Percentiles rank a stretch among this genome's conserved stretches.
Evolutionary conservation across 148 eudicot species (phyloP).

Genomic region (Dysphania ambrosioides): DNA sequence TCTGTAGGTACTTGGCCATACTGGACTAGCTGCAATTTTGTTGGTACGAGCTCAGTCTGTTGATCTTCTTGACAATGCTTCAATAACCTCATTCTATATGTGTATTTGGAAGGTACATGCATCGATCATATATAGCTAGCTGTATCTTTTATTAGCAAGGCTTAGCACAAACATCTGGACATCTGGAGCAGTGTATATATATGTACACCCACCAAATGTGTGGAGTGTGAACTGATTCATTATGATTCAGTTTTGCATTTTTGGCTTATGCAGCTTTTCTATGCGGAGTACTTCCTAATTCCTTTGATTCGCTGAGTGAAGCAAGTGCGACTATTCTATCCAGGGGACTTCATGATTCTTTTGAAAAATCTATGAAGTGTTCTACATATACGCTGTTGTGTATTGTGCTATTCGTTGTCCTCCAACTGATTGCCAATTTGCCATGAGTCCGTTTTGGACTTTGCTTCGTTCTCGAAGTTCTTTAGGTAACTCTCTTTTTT

Average conservation of each 20-base stretch:
- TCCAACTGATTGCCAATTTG: no score
- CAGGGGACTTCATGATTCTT: background rate
- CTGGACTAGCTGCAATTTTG: constrained; percentile 30
- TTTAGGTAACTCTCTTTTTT: no score
- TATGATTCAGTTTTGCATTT: no score
- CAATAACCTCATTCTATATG: constrained; percentile 45
- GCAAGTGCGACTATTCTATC: background rate
- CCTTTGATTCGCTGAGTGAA: constrained; percentile 35
- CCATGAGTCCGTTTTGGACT: no score
- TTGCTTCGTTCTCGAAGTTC: no score
- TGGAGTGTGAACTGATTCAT: background rate
- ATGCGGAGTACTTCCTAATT: constrained; percentile 43
- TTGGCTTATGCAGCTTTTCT: constrained; percentile 40
- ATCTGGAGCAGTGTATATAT: background rate
- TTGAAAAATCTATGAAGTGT: no score
- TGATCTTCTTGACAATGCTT: constrained; percentile 33
- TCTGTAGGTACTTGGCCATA: constrained; percentile 44
- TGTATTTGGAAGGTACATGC: constrained; percentile 49
- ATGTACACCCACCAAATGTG: background rate
- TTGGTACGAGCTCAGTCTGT: constrained; percentile 36
- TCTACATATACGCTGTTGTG: no score
- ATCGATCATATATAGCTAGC: background rate
- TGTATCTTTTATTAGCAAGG: no score
- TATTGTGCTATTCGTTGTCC: no score
- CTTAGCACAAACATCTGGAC: no score